Evolutionary conservation across 2,329 filamentous ascomycete genomes (phyloP).

Genomic region (Arthrobotrys iridis): DNA sequence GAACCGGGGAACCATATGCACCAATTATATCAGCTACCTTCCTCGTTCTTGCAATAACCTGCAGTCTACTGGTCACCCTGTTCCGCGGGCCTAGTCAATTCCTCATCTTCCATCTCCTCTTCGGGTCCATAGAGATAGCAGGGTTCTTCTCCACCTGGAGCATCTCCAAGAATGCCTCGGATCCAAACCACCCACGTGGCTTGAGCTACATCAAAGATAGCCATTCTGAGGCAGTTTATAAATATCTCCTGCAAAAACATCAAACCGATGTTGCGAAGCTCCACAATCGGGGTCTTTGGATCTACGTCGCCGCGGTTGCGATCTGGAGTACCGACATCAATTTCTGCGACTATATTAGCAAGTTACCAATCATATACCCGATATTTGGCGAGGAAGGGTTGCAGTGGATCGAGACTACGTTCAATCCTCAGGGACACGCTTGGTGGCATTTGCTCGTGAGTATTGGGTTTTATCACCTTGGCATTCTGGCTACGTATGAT

Average conservation of each 20-base stretch:
- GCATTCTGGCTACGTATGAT: slow-evolving; percentile 29
- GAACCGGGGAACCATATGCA: slow-evolving; percentile 21
- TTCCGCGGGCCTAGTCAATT: slow-evolving; percentile 46
- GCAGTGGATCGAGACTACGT: slow-evolving; percentile 25
- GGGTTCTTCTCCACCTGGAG: slow-evolving; percentile 14
- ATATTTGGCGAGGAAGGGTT: neutral
- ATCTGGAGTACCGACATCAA: slow-evolving; percentile 46
- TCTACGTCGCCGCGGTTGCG: slow-evolving; percentile 17
- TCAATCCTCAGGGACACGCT: slow-evolving; percentile 49
- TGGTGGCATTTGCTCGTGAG: slow-evolving; percentile 51
- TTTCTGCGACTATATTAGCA: slow-evolving; percentile 38
- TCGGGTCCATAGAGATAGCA: slow-evolving; percentile 23
- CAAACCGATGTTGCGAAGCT: slow-evolving; percentile 5
- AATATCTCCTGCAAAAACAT: slow-evolving; percentile 16
- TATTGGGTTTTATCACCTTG: slow-evolving; percentile 42
- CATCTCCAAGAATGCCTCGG: neutral
- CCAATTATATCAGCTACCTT: slow-evolving; percentile 25
- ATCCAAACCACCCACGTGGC: neutral
- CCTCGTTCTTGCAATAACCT: slow-evolving; percentile 27
- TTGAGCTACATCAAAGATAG: slow-evolving; percentile 4
- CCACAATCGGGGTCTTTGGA: slow-evolving; percentile 16
- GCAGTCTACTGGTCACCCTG: slow-evolving; percentile 36
- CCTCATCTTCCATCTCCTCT: slow-evolving; percentile 40
- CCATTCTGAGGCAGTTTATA: slow-evolving; percentile 35
- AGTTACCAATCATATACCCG: slow-evolving; percentile 28